Base-by-base conservation (phyloP, 208 protist species). In the Vickermania ingenoplastis region DNA sequence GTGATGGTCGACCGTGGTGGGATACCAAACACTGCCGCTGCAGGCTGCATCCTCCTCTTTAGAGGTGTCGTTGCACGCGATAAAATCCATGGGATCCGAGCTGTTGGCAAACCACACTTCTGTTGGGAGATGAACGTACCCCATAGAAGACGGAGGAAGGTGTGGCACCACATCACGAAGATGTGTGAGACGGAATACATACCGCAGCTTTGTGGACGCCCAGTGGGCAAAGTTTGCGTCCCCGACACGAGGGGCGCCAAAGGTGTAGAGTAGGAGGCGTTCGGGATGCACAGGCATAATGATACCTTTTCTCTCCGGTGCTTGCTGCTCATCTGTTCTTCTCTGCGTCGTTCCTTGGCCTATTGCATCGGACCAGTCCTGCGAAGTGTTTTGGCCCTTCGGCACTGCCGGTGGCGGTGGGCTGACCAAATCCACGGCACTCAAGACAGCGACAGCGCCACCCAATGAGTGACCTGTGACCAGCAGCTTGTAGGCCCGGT, bases 401-500 rank as follows among this genome's bases (percentile, higher is more conserved):
- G 7, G 7, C 17, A n/a, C 36, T n/a, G 36, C 36, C 29, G 2
- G 30, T 21, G 54, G 21, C 14, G 24, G 23, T 23, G 59, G 45
- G 26, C 41, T 31, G 23, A 57, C 26, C 1, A 86, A 4, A 29
- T 90, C 77, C 3, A 77, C 41, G 0, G 79, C 77, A 14, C 61
- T 52, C 13, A 90, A 59, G 13, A 71, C 5, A 2, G 86, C 82
- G 2, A 90, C 59, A 3, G 86, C 86, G n/a, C 69, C 86, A 41
- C 86, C 86, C 21, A 92, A 67, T 3, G 76, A 86, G 76, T 92
- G 86, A 1, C 86, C 86, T 0, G 83, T 86, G 56, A 92, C 25
- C 59, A 90, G 63, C 14, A 87, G n/a, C 1, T 31, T 51, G 53
- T 72, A 73, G 48, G 3, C 29, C 3, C 70, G 79, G 64, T 85